Conservation (phyloP, 805 yeast species). For the Saturnispora mendoncae region DNA sequence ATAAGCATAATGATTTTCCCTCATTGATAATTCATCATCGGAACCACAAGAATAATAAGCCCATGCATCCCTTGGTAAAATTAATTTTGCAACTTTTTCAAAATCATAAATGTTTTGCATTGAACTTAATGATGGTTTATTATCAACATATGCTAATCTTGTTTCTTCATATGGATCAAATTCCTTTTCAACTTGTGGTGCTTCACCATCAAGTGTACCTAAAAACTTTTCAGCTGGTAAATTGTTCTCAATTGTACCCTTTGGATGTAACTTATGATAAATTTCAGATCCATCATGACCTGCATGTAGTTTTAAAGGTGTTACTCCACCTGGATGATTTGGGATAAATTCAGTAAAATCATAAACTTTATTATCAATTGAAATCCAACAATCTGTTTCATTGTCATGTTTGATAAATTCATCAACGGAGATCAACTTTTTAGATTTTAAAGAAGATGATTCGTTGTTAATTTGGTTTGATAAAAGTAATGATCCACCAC, state of each 20-base stretch:
- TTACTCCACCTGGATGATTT: constrained; percentile 46
- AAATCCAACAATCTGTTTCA: constrained; percentile 72
- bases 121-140: constrained; percentile 61
- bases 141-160: constrained; percentile 34
- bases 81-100: constrained; percentile 75
- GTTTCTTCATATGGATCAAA: constrained; percentile 34
- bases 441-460: neutral
- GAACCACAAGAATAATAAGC: constrained; percentile 88
- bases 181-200: constrained; percentile 28
- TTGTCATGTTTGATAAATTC: constrained; percentile 46
- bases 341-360: constrained; percentile 55
- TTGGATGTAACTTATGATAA: constrained; percentile 85
- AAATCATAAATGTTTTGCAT: constrained; percentile 78
- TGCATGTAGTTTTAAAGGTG: constrained; percentile 36
- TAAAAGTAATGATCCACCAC: too few relatives aligned
- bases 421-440: constrained; percentile 22
- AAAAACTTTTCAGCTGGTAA: constrained; percentile 52
- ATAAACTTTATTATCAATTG: constrained; percentile 69
- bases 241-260: constrained; percentile 66
- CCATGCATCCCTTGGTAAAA: constrained; percentile 76
- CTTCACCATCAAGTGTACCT: constrained; percentile 37
- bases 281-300: constrained; percentile 54
- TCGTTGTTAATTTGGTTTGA: neutral
- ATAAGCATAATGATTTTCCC: constrained; percentile 87
- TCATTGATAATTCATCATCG: constrained; percentile 82